Conservation (phyloP, 495 filamentous ascomycete genomes). For the Diplogelasinospora grovesii region DNA sequence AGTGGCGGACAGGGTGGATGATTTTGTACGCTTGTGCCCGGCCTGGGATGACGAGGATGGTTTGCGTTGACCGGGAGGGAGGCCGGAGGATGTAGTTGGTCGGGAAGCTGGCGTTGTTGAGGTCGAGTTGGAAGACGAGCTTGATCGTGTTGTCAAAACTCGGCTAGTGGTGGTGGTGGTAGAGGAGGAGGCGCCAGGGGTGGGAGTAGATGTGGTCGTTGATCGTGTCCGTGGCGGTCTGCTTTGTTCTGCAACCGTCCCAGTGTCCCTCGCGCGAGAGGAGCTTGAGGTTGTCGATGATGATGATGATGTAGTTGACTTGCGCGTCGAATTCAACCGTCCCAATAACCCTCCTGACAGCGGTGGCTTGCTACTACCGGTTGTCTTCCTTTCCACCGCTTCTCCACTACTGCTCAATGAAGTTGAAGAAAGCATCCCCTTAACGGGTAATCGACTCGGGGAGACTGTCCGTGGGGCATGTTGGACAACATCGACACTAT, state of each 20-base stretch:
- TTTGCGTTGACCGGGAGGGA: too few relatives aligned
- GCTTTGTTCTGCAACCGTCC: too few relatives aligned
- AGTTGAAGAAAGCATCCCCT: slow-evolving; percentile 16
- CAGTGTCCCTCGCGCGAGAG: too few relatives aligned
- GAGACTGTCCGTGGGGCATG: slow-evolving; percentile 25
- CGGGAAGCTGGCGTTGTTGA: neutral
- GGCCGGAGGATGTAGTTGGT: slow-evolving; percentile 11
- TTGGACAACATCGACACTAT: slow-evolving; percentile 1
- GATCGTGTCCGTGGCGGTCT: slow-evolving; percentile 5
- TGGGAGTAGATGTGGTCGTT: too few relatives aligned
- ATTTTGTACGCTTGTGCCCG: slow-evolving; percentile 36
- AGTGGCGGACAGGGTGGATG: slow-evolving; percentile 38
- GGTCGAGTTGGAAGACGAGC: slow-evolving; percentile 15
- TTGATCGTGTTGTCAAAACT: slow-evolving; percentile 9
- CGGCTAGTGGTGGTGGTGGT: slow-evolving; percentile 11
- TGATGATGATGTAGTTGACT: neutral
- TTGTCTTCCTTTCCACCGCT: neutral
- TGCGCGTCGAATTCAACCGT: neutral
- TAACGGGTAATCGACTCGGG: slow-evolving; percentile 43
- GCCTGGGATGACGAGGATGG: slow-evolving; percentile 18
- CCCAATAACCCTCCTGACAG: slow-evolving; percentile 6
- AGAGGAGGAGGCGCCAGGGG: too few relatives aligned
- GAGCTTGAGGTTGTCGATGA: neutral
- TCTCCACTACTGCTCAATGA: slow-evolving; percentile 1
- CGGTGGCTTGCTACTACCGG: slow-evolving; percentile 2